Percentiles rank a stretch among this genome's conserved stretches.
These are phyloP conservation scores for Rhynchospora tenuis DNA, from an alignment of 176 grass and related monocot species.

Conservation along the genomic window DNA sequence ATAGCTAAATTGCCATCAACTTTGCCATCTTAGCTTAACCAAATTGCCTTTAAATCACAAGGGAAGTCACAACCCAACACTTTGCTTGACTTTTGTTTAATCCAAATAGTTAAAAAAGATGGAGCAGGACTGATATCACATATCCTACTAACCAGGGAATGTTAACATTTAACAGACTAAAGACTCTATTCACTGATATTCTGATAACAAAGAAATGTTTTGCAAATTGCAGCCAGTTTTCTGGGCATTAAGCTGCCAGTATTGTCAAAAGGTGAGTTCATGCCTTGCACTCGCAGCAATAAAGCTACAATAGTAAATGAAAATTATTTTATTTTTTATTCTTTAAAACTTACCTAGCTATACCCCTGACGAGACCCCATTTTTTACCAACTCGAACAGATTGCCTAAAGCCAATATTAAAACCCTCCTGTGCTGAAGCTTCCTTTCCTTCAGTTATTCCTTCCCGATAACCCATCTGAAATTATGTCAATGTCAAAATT, in stretches of 20 bases:
- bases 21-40: neutral
- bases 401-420: constrained; percentile 77
- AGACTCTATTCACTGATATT: neutral
- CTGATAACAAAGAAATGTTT: neutral
- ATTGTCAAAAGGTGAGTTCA: neutral
- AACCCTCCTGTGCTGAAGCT: constrained; percentile 74
- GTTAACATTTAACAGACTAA: neutral
- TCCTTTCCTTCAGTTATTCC: constrained; percentile 70
- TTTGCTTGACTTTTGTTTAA: neutral
- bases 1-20: neutral
- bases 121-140: neutral
- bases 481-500: constrained; percentile 11
- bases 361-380: constrained; percentile 67
- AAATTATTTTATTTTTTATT: neutral
- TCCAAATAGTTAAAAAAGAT: neutral
- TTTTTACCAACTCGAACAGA: constrained; percentile 58
- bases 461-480: constrained; percentile 86
- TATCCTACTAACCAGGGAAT: neutral
- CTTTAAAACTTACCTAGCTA: constrained; percentile 43
- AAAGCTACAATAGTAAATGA: neutral
- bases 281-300: neutral
- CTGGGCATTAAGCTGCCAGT: neutral
- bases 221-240: neutral
- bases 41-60: neutral
- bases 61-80: neutral